Evolutionary conservation across 2,329 filamentous ascomycete species (phyloP).

Genomic region (Colletotrichum sp.): DNA sequence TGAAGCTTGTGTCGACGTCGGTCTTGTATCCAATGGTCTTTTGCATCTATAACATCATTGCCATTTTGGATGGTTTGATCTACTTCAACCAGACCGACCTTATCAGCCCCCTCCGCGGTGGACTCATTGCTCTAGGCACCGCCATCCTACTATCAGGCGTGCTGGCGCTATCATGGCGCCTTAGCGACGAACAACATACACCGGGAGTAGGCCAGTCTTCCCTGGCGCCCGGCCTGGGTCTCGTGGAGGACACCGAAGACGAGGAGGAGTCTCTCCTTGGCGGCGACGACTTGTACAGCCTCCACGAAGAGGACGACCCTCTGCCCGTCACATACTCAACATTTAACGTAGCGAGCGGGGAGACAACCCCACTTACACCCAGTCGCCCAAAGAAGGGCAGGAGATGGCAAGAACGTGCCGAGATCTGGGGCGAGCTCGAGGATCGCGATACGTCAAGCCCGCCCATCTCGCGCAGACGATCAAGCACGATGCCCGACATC

Average conservation of each 20-base stretch:
- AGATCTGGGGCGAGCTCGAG: slow-evolving; percentile 89
- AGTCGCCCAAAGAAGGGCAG: slow-evolving; percentile 51
- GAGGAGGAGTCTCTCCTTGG: slow-evolving; percentile 63
- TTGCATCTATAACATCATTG: slow-evolving; percentile 98
- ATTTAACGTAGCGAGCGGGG: slow-evolving; percentile 44
- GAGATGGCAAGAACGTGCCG: slow-evolving; percentile 70
- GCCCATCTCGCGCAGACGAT: slow-evolving; percentile 46
- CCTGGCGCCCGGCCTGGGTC: slow-evolving; percentile 81
- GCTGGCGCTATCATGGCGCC: slow-evolving; percentile 89
- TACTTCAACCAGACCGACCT: slow-evolving; percentile 91
- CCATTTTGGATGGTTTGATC: slow-evolving; percentile 94
- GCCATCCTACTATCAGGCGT: slow-evolving; percentile 86
- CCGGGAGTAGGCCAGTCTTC: slow-evolving; percentile 69
- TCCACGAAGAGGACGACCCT: slow-evolving; percentile 45
- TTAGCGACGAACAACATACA: slow-evolving; percentile 76
- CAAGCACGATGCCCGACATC: slow-evolving; percentile 51
- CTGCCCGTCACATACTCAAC: slow-evolving; percentile 49
- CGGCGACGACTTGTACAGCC: slow-evolving; percentile 49
- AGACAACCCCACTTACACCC: slow-evolving; percentile 42
- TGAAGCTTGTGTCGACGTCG: slow-evolving; percentile 94
- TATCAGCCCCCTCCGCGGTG: slow-evolving; percentile 76
- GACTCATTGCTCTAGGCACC: slow-evolving; percentile 85
- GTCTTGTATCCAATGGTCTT: slow-evolving; percentile 97
- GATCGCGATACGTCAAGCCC: slow-evolving; percentile 64
- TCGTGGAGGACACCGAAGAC: slow-evolving; percentile 72